phyloP scores from a whole-genome alignment of 2,329 filamentous ascomycete genomes.

The Dryadomyces quercivorus region DNA sequence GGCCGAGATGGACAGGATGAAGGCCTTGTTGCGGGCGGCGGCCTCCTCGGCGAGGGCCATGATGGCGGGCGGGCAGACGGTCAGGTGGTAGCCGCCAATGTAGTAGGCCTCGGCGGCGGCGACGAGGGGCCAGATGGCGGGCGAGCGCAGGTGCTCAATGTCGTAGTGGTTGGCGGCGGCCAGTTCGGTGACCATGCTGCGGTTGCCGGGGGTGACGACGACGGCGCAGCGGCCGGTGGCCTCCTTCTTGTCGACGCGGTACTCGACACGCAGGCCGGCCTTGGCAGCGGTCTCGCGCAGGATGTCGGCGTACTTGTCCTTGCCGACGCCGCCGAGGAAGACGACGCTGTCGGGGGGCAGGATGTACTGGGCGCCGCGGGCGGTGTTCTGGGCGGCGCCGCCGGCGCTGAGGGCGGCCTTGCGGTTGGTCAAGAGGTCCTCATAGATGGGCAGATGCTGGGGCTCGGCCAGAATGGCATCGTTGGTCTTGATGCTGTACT shows the following conservation, averaged over 20 bases:
- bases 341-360: slow-evolving; percentile 80
- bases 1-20: slow-evolving; percentile 83
- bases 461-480: slow-evolving; percentile 94
- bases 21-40: slow-evolving; percentile 76
- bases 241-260: slow-evolving; percentile 74
- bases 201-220: slow-evolving; percentile 92
- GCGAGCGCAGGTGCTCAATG: slow-evolving; percentile 80
- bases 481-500: slow-evolving; percentile 90
- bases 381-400: slow-evolving; percentile 94
- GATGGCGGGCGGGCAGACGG: slow-evolving; percentile 84
- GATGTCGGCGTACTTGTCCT: slow-evolving; percentile 89
- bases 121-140: slow-evolving; percentile 83
- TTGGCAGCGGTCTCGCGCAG: slow-evolving; percentile 76
- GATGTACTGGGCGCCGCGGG: slow-evolving; percentile 91
- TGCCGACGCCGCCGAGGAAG: slow-evolving; percentile 86
- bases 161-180: slow-evolving; percentile 97
- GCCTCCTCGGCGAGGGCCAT: slow-evolving; percentile 85
- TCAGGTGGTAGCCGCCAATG: slow-evolving; percentile 94
- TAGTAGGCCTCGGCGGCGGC: slow-evolving; percentile 84
- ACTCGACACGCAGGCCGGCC: slow-evolving; percentile 86
- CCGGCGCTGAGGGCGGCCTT: slow-evolving; percentile 91
- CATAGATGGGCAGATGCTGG: slow-evolving; percentile 80
- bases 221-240: slow-evolving; percentile 92
- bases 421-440: slow-evolving; percentile 86
- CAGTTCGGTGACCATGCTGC: slow-evolving; percentile 88